Evolutionary conservation across 2,329 filamentous ascomycete genomes (phyloP), one percentile per base, ranked within the genome.

Genomic region (Ophiocordyceps unilateralis): DNA sequence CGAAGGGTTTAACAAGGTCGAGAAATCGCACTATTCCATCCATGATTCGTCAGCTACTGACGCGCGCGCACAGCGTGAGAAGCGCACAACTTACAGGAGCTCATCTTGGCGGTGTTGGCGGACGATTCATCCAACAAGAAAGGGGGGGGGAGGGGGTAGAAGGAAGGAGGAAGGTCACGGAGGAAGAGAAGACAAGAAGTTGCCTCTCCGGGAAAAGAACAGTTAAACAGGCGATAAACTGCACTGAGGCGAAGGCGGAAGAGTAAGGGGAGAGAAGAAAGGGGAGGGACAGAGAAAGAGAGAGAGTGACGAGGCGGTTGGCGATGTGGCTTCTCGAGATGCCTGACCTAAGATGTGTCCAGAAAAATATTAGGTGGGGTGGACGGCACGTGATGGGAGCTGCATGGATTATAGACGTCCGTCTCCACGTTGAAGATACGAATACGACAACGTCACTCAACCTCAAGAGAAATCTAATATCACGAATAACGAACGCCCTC

Each of bases 1-100:
- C 86, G 66, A 98, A 98, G 62, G 91, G 91, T 72, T 98, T 98
- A 72, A 98, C 91, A 65, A 96, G 78, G 70, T 98, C 91, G 72
- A 98, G 89, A 65, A 98, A 98, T 66, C 91, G 88, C 69, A 98
- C 89, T 96, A 58, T 44, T 45, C 34, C 43, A 40, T 41, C 11
- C 14, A 14, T 10, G 9, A 20, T 20, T 5, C 24, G 26, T 32
- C 14, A 34, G 26, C 19, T 19, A 20, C 26, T 12, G 12, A 17
- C 4, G 1, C 26, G 7, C 24, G 11, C 8, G 9, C n/a, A n/a
- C n/a, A n/a, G n/a, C n/a, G n/a, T n/a, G n/a, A n/a, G 32, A 17
- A 34, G 32, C 32, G 32, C 32, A 40, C 36, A 41, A 70, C 68
- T 72, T 64, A 72, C 68, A 61, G 57, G 67, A 70, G 68, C 68